Percentiles rank a stretch among this genome's conserved stretches.
Conservation (phyloP, 192 early-diverging fungal genomes). For the Backusella parvicylindrica region DNA sequence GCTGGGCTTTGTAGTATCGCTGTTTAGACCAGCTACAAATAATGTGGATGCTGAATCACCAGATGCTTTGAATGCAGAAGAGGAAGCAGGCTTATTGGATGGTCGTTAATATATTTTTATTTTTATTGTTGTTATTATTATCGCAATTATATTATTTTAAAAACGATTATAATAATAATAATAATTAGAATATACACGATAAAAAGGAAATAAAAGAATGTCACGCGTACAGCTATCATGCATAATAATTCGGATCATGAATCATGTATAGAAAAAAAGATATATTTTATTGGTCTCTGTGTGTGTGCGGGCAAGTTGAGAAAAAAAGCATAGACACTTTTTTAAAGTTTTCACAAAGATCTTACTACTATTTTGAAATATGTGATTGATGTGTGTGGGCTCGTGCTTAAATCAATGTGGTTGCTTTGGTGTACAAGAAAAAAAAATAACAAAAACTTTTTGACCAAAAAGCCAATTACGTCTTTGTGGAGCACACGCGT, state of each 20-base stretch:
- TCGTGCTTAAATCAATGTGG: neutral
- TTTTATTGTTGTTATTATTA: neutral
- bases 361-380: neutral
- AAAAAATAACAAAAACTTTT: neutral
- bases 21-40: conserved; percentile 33
- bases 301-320: neutral
- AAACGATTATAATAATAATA: neutral
- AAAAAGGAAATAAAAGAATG: neutral
- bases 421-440: neutral
- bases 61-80: conserved; percentile 34
- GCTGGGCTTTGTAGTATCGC: conserved; percentile 34
- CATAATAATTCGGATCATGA: neutral
- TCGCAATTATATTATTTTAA: neutral
- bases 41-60: conserved; percentile 34
- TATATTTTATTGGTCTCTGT: neutral
- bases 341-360: neutral
- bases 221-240: neutral
- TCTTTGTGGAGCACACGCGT: neutral
- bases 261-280: neutral
- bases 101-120: neutral
- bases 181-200: neutral
- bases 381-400: neutral
- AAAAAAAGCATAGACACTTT: neutral
- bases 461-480: neutral
- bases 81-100: conserved; percentile 34